phyloP scores from a whole-genome alignment of 2,329 filamentous ascomycete genomes.

The Venturia effusa region DNA sequence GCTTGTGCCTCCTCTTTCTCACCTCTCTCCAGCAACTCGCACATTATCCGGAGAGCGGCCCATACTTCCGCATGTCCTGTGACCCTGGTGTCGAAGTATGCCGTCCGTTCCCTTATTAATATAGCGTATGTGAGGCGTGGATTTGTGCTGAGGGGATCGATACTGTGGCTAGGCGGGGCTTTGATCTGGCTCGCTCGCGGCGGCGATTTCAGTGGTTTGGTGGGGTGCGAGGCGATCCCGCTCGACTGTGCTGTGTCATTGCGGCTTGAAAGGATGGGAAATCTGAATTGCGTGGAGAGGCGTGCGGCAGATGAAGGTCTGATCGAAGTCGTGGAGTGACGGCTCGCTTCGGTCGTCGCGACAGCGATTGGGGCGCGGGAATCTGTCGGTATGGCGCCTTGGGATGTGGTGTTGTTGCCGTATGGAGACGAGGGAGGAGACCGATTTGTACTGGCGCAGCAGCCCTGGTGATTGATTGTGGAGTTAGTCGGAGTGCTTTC shows the following conservation, averaged over 20 bases:
- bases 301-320: neutral
- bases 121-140: conserved; percentile 37
- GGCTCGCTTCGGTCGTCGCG: neutral
- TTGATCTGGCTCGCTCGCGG: neutral
- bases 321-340: neutral
- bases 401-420: neutral
- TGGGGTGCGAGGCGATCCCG: neutral
- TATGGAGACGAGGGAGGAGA: conserved; percentile 1
- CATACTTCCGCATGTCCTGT: conserved; percentile 70
- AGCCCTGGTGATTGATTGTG: neutral
- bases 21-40: conserved; percentile 53
- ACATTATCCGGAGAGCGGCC: conserved; percentile 59
- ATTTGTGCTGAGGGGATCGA: neutral
- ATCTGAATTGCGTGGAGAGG: neutral
- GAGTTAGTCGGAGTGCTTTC: neutral
- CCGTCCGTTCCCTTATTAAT: conserved; percentile 60
- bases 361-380: neutral
- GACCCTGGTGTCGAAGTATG: conserved; percentile 86
- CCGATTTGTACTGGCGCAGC: neutral
- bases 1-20: conserved; percentile 52
- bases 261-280: too few species aligned
- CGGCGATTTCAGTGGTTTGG: neutral
- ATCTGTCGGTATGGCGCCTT: neutral
- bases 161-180: neutral
- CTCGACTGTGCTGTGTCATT: neutral